These are phyloP conservation scores for Tubosaeta sp. DNA, from an alignment of 768 basidiomycete species.

Conservation along the genomic window DNA sequence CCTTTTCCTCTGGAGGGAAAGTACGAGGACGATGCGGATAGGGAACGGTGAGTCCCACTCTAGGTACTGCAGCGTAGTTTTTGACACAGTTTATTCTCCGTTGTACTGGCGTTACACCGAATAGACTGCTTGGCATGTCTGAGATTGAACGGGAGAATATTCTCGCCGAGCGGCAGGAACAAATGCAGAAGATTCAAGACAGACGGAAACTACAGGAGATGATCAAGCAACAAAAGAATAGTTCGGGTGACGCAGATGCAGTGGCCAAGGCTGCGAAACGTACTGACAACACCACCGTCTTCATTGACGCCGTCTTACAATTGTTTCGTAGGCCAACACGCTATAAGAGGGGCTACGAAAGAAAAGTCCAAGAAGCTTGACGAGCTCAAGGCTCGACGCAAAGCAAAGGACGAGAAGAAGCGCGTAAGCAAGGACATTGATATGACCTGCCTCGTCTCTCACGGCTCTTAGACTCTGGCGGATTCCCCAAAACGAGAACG, in stretches of 20 bases:
- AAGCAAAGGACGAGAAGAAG: constrained; percentile 86
- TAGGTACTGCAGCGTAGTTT: constrained; percentile 23
- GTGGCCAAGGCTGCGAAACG: constrained; percentile 76
- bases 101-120: constrained; percentile 3
- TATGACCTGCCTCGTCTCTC: constrained; percentile 4
- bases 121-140: constrained; percentile 71
- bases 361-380: constrained; percentile 77
- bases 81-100: constrained; percentile 21
- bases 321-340: constrained; percentile 59
- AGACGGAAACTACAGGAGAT: constrained; percentile 69
- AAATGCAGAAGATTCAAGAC: constrained; percentile 72
- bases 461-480: constrained; percentile 37
- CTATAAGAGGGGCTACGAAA: constrained; percentile 67
- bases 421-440: constrained; percentile 46
- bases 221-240: constrained; percentile 58
- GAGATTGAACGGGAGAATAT: constrained; percentile 90
- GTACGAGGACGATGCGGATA: constrained; percentile 81
- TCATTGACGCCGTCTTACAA: constrained; percentile 5
- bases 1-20: constrained; percentile 91
- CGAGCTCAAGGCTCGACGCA: constrained; percentile 81
- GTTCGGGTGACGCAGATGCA: constrained; percentile 48
- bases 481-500: constrained; percentile 65
- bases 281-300: constrained; percentile 33
- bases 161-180: constrained; percentile 73
- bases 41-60: constrained; percentile 59